Percentiles rank a stretch among this genome's conserved stretches.
phyloP scores from a whole-genome alignment of 495 filamentous ascomycete genomes.

The Neurospora sp. region DNA sequence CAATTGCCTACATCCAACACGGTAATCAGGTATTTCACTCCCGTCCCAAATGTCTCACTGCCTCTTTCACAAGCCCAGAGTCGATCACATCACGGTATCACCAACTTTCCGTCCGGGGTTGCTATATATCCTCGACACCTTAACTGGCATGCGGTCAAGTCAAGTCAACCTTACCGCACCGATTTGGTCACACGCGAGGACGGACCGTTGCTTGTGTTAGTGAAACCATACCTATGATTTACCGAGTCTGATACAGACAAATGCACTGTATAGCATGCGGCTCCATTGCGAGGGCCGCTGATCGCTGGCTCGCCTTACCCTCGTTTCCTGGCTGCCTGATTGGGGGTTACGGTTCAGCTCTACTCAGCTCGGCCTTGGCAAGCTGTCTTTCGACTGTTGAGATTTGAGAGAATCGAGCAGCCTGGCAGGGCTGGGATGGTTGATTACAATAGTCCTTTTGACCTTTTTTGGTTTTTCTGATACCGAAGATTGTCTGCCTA shows the following conservation, averaged over 20 bases:
- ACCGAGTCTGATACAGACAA: background rate
- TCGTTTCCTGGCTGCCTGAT: background rate
- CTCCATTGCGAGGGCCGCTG: background rate
- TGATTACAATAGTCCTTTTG: background rate
- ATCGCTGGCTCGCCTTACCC: background rate
- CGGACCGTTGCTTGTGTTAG: background rate
- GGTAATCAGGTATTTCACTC: background rate
- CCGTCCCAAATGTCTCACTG: background rate
- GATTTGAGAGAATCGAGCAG: background rate
- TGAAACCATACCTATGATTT: background rate
- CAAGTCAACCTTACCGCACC: background rate
- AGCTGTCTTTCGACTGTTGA: background rate
- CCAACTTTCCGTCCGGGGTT: background rate
- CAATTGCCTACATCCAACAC: background rate
- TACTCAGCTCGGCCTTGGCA: background rate
- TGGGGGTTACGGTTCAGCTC: background rate
- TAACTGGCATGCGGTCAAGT: background rate
- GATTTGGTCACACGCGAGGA: background rate
- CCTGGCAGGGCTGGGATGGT: background rate
- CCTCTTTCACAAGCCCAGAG: background rate
- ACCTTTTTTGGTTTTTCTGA: background rate
- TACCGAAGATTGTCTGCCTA: background rate
- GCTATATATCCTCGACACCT: background rate
- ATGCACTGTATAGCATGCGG: background rate
- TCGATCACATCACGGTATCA: background rate